A percentile compares a stretch with the other conserved stretches of the same genome.
Evolutionary conservation across 768 basidiomycete species (phyloP).

Genomic region (Amylocystis lapponica): DNA sequence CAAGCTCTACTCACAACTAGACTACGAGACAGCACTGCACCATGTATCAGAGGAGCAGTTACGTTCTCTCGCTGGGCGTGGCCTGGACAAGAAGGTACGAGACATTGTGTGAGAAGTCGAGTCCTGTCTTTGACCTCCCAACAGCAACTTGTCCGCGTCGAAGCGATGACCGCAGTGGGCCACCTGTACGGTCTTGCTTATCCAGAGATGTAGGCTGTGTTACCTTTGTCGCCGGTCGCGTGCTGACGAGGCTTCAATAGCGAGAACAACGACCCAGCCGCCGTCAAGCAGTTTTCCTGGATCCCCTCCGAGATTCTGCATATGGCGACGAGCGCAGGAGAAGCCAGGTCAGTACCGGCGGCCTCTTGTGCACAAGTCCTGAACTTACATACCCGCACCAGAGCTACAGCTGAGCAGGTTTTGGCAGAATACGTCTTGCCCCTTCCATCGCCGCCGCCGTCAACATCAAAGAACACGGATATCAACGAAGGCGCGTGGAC

Average conservation of each 20-base stretch:
- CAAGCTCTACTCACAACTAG: slow-evolving; percentile 72
- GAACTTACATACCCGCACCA: slow-evolving; percentile 18
- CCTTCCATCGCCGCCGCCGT: slow-evolving; percentile 45
- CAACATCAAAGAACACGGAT: slow-evolving; percentile 44
- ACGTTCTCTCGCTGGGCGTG: slow-evolving; percentile 59
- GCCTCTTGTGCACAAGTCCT: background rate
- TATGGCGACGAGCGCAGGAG: slow-evolving; percentile 42
- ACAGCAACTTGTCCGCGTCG: slow-evolving; percentile 56
- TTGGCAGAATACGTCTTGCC: slow-evolving; percentile 79
- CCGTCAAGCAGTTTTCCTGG: slow-evolving; percentile 84
- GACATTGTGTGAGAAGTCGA: background rate
- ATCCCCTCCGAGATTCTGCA: slow-evolving; percentile 75
- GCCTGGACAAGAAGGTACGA: slow-evolving; percentile 79
- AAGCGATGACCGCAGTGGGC: slow-evolving; percentile 74
- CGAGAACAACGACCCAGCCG: slow-evolving; percentile 70
- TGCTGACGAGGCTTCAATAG: slow-evolving; percentile 34
- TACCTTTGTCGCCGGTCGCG: background rate
- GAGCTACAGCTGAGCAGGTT: slow-evolving; percentile 58
- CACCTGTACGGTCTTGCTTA: slow-evolving; percentile 78
- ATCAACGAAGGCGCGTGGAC: slow-evolving; percentile 83
- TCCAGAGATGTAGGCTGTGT: slow-evolving; percentile 73
- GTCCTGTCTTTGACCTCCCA: slow-evolving; percentile 2
- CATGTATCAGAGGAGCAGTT: slow-evolving; percentile 65
- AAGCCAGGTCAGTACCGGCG: slow-evolving; percentile 48
- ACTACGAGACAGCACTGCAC: slow-evolving; percentile 88